These are phyloP conservation scores for Spathaspora arborariae DNA, from an alignment of 805 yeast species.

Conservation along the genomic window DNA sequence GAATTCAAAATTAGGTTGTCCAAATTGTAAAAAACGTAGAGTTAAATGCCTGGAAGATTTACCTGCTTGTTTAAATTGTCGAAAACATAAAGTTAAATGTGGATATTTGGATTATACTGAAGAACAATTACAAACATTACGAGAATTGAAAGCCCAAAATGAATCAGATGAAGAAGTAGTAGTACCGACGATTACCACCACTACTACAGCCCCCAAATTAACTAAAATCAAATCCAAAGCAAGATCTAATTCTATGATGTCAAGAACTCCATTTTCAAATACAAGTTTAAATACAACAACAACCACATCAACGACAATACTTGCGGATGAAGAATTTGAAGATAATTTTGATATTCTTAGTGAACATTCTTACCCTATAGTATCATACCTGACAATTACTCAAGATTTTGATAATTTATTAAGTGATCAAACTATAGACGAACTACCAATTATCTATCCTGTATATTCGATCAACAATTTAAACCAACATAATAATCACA, in stretches of 20 bases:
- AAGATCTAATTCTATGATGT: background rate
- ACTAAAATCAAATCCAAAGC: background rate
- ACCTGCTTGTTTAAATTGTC: conserved; percentile 37
- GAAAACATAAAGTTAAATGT: conserved; percentile 37
- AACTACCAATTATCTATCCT: conserved; percentile 35
- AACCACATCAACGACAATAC: background rate
- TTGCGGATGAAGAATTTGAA: background rate
- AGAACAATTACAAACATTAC: conserved; percentile 27
- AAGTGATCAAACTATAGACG: conserved; percentile 13
- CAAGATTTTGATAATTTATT: conserved; percentile 34
- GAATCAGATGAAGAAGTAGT: conserved; percentile 1
- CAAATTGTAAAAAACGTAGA: conserved; percentile 46
- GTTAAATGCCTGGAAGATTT: conserved; percentile 46
- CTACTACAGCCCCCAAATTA: background rate
- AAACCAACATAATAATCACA: background rate
- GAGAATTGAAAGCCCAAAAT: conserved; percentile 6
- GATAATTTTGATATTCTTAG: background rate
- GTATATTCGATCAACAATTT: conserved; percentile 18
- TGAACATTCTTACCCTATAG: background rate
- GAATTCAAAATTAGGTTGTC: conserved; percentile 43
- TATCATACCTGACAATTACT: conserved; percentile 11
- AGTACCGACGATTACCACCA: background rate
- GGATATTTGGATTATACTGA: conserved; percentile 34
- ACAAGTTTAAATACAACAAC: background rate
- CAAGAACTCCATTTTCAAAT: background rate